Base-by-base conservation (phyloP, 805 yeast species). In the Zygosaccharomyces pseudorouxii region DNA sequence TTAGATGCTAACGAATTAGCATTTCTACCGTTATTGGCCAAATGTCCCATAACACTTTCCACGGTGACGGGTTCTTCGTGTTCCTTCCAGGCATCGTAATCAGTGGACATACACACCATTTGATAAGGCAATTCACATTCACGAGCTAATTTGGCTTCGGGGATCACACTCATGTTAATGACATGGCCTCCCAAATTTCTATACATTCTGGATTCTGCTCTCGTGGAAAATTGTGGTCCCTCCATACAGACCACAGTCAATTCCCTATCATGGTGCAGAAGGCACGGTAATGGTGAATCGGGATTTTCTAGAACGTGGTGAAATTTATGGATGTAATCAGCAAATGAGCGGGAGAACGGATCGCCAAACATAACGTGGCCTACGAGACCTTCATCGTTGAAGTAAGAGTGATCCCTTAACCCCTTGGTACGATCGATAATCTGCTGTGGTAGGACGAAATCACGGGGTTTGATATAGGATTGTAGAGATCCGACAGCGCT, bases 21-120 rank as follows among this genome's bases (percentile, higher is more conserved):
- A 63, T 92, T 92, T 31, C 80, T 84, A 45, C 86, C 76, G 71
- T 93, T 93, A 51, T 96, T 93, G 63, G 80, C 79, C 64, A 92
- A 77, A 67, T 93, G 87, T 47, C 95, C 89, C 44, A 93, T 89
- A 37, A 93, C 97, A 4, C 95, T 86, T 71, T 90, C 97, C n/a
- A 93, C 98, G 7, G 98, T 90, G 42, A 93, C 99, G 2, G 98
- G 92, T 63, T 92, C 97, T 64, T 84, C 98, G 46, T 79, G 81
- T 60, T 85, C 95, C 64, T 89, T 86, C 99, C 99, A 93, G 20
- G 99, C 95, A 65, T 93, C 99, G 70, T 93, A 93, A 69, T 93
- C 99, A 3, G 99, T 93, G 1, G 96, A 84, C 99, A 93, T 93
- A 71, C 99, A 93, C 55, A 93, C 79, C 97, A 93, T 93, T 70